Evolutionary conservation across 2,329 filamentous ascomycete genomes (phyloP).

Genomic region (Ascochyta pisi): DNA sequence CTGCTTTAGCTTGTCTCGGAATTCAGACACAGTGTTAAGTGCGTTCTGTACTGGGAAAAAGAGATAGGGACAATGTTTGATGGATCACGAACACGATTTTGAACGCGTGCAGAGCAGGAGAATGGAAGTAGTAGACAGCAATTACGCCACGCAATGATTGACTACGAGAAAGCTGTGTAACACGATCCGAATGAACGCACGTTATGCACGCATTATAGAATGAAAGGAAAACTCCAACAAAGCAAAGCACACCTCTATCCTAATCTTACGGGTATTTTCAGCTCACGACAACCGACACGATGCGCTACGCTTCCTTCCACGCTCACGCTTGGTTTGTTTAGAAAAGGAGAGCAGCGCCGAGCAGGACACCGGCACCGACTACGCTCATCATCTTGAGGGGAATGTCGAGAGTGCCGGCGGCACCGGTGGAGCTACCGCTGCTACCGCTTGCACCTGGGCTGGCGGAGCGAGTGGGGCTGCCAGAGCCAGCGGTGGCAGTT

Average conservation of each 20-base stretch:
- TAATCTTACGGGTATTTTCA: slow-evolving; percentile 16
- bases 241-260: slow-evolving; percentile 10
- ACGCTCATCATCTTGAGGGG: slow-evolving; percentile 41
- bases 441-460: slow-evolving; percentile 13
- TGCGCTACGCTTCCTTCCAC: not conserved
- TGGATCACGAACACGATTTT: not conserved
- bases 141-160: slow-evolving; percentile 12
- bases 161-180: not conserved
- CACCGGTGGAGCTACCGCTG: slow-evolving; percentile 21
- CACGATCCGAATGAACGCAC: not conserved
- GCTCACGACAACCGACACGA: not conserved
- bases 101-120: not conserved
- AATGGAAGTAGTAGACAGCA: not conserved
- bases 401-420: slow-evolving; percentile 32
- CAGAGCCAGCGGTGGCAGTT: slow-evolving; percentile 39
- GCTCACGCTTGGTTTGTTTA: slow-evolving; percentile 22
- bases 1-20: too few relatives aligned
- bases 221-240: slow-evolving; percentile 8
- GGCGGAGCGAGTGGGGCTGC: slow-evolving; percentile 36
- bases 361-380: slow-evolving; percentile 39
- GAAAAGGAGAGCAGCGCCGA: slow-evolving; percentile 42
- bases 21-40: too few relatives aligned
- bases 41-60: too few relatives aligned
- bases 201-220: not conserved
- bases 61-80: not conserved